Percentiles rank a stretch among this genome's conserved stretches.
phyloP scores from a whole-genome alignment of 2,329 filamentous ascomycete genomes.

The Bipolaris oryzae region DNA sequence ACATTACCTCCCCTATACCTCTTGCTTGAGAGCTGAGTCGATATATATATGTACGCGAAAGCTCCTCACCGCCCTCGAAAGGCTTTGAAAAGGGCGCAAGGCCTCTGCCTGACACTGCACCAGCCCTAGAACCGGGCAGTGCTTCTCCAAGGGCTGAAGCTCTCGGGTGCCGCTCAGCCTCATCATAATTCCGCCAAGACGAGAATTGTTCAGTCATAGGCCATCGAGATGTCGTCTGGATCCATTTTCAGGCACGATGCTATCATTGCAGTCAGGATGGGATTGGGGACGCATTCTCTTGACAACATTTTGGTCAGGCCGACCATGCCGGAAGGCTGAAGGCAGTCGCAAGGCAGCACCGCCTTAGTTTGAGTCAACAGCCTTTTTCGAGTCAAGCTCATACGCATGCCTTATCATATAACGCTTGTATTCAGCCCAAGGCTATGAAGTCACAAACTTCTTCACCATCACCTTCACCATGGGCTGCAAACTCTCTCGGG shows the following conservation, averaged over 20 bases:
- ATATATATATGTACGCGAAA: too few species aligned
- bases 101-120: background rate
- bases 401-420: background rate
- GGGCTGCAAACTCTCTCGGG: slow-evolving; percentile 38
- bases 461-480: slow-evolving; percentile 19
- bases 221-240: background rate
- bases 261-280: background rate
- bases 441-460: background rate
- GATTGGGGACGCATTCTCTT: slow-evolving; percentile 6
- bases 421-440: slow-evolving; percentile 9
- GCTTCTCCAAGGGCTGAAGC: slow-evolving; percentile 2
- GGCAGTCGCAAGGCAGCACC: slow-evolving; percentile 40
- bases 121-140: background rate
- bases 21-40: too few species aligned
- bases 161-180: slow-evolving; percentile 2
- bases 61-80: too few species aligned
- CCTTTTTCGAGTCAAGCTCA: slow-evolving; percentile 25
- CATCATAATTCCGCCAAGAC: background rate
- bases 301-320: slow-evolving; percentile 11
- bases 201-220: background rate
- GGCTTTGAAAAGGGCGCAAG: slow-evolving; percentile 17
- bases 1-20: too few species aligned
- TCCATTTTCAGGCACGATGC: background rate
- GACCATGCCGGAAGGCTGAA: slow-evolving; percentile 24
- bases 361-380: slow-evolving; percentile 32